Evolutionary conservation across 169 alveolate species (phyloP).

Genomic region (Perkinsus marinus): DNA sequence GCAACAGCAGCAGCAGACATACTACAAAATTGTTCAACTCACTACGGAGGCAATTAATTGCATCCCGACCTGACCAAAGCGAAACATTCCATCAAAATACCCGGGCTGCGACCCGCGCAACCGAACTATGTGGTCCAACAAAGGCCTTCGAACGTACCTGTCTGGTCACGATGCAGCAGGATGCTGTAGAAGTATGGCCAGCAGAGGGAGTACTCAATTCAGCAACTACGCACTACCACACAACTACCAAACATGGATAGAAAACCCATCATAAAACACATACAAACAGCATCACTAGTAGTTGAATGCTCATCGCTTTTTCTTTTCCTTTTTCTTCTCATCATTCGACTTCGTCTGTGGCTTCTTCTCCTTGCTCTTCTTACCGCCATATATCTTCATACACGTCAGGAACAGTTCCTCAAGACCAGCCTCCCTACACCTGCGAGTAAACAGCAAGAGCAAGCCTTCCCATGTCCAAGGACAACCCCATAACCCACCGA

Average conservation of each 20-base stretch:
- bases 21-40: neutral
- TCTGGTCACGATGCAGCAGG: neutral
- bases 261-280: too few species aligned
- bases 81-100: too few species aligned
- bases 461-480: neutral
- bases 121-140: too few species aligned
- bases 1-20: too few species aligned
- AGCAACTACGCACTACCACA: too few species aligned
- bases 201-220: too few species aligned
- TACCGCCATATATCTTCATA: neutral
- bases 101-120: too few species aligned
- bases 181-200: neutral
- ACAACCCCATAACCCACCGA: neutral
- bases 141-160: too few species aligned
- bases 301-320: neutral
- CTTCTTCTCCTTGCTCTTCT: neutral
- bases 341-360: neutral
- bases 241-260: neutral
- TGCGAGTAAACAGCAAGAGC: neutral
- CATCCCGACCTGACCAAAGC: too few species aligned
- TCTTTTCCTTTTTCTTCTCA: neutral
- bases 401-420: neutral
- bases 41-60: neutral
- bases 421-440: neutral
- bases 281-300: neutral